Evolutionary conservation across 1,284 basidiomycete species (phyloP).

Genomic region (Athelia psychrophila): DNA sequence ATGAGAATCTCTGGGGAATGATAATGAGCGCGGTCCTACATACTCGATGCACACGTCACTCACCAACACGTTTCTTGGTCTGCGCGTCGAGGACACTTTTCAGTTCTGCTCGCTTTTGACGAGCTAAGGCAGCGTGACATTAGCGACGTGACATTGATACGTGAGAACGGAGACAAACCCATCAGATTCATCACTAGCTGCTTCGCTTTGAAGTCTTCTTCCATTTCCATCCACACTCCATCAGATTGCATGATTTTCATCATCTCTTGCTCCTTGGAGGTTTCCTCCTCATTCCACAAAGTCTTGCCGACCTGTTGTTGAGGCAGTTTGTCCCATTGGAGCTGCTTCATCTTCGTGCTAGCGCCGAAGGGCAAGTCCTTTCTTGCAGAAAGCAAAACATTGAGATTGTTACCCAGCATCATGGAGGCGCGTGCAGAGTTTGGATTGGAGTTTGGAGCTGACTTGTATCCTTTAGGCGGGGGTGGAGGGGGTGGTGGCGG

Average conservation of each 20-base stretch:
- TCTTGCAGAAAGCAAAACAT: constrained; percentile 55
- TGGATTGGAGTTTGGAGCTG: constrained; percentile 46
- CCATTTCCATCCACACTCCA: constrained; percentile 95
- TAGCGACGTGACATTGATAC: constrained; percentile 2
- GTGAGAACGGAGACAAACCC: constrained; percentile 40
- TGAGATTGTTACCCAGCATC: constrained; percentile 55
- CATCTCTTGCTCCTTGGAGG: constrained; percentile 73
- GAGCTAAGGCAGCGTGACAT: constrained; percentile 39
- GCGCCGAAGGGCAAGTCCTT: constrained; percentile 89
- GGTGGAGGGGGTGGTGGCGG: constrained; percentile 21
- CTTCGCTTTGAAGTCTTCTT: constrained; percentile 97
- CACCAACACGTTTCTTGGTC: constrained; percentile 88
- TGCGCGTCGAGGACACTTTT: constrained; percentile 90
- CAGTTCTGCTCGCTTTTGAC: constrained; percentile 81
- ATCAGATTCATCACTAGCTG: constrained; percentile 85
- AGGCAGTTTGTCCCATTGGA: constrained; percentile 98
- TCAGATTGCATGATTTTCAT: constrained; percentile 76
- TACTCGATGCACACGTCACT: constrained; percentile 24
- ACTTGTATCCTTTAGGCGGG: constrained; percentile 33
- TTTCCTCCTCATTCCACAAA: constrained; percentile 75
- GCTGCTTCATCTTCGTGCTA: constrained; percentile 92
- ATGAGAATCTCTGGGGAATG: constrained; percentile 77
- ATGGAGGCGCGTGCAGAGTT: constrained; percentile 58
- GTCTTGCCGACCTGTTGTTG: constrained; percentile 84
- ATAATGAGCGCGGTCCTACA: constrained; percentile 3